A percentile compares a stretch with the other conserved stretches of the same genome.
phyloP scores from a whole-genome alignment of 1,284 basidiomycete genomes.

The Amylostereum areolatum region DNA sequence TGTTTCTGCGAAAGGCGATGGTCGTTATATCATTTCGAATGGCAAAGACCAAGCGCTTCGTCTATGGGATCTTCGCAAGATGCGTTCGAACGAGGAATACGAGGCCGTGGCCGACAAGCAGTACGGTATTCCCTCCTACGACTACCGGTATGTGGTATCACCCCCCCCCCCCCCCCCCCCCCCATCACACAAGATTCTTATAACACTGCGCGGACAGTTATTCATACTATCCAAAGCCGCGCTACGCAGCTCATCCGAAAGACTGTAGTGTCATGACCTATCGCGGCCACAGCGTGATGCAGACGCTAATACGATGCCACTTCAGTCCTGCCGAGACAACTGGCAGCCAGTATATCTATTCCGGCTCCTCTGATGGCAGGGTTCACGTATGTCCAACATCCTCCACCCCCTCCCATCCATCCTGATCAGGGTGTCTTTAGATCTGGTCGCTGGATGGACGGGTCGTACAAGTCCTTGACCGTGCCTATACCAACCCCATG shows the following conservation, averaged over 20 bases:
- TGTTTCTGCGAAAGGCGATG: conserved; percentile 87
- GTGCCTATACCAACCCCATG: conserved; percentile 71
- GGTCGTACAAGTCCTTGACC: conserved; percentile 80
- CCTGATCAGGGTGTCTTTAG: conserved; percentile 30
- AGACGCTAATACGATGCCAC: conserved; percentile 93
- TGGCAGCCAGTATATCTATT: conserved; percentile 90
- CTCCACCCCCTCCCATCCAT: background rate
- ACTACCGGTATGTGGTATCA: conserved; percentile 61
- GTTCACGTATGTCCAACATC: conserved; percentile 59
- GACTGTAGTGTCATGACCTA: conserved; percentile 97
- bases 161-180: background rate
- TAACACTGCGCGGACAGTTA: conserved; percentile 35
- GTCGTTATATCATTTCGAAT: conserved; percentile 94
- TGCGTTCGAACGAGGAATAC: conserved; percentile 74
- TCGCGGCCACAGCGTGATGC: conserved; percentile 86
- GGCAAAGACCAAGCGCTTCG: conserved; percentile 94
- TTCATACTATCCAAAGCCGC: conserved; percentile 62
- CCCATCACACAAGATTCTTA: background rate
- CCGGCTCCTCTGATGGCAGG: conserved; percentile 79
- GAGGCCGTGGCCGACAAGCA: conserved; percentile 42
- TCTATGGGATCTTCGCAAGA: conserved; percentile 93
- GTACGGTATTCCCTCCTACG: conserved; percentile 67
- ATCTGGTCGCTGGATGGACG: conserved; percentile 94
- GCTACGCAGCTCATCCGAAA: conserved; percentile 61
- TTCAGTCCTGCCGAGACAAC: conserved; percentile 93